Percentiles rank a stretch among this genome's conserved stretches.
Evolutionary conservation across 257 asterid genomes (phyloP).

Genomic region (Osmanthus fragrans): DNA sequence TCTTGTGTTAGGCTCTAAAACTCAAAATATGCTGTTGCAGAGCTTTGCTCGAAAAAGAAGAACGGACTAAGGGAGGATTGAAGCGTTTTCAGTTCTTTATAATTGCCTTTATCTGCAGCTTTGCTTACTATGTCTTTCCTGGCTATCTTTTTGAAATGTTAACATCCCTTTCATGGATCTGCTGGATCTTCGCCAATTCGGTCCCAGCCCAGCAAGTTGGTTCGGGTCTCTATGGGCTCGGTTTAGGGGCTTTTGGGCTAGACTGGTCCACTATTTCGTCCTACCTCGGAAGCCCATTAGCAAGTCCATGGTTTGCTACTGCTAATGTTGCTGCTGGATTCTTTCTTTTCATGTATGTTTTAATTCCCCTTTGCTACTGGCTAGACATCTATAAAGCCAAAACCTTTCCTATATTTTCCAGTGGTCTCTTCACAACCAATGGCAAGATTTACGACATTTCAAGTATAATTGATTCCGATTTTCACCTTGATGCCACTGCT

Average conservation of each 20-base stretch:
- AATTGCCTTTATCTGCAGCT: conserved; percentile 80
- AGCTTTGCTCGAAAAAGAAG: conserved; percentile 84
- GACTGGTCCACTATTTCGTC: conserved; percentile 87
- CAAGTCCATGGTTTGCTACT: conserved; percentile 95
- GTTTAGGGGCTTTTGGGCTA: conserved; percentile 73
- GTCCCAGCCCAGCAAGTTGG: conserved; percentile 83
- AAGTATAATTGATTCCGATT: conserved; percentile 61
- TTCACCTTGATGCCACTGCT: conserved; percentile 66
- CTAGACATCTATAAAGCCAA: conserved; percentile 66
- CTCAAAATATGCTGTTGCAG: conserved; percentile 27
- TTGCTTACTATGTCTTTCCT: conserved; percentile 81
- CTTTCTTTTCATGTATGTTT: conserved; percentile 64
- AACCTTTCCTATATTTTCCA: conserved; percentile 74
- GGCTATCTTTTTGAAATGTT: conserved; percentile 80
- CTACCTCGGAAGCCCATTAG: conserved; percentile 85
- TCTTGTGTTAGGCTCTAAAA: too few species aligned
- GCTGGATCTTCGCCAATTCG: conserved; percentile 74
- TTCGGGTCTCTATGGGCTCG: conserved; percentile 79
- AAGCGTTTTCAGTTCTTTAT: conserved; percentile 77
- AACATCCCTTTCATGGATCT: conserved; percentile 86
- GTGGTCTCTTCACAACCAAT: conserved; percentile 48
- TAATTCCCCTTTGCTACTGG: conserved; percentile 84
- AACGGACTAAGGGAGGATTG: conserved; percentile 61
- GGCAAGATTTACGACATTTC: conserved; percentile 77
- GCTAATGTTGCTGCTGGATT: conserved; percentile 87